These are phyloP conservation scores for Exophiala oligosperma DNA, from an alignment of 2,329 filamentous ascomycete genomes.

Conservation along the genomic window DNA sequence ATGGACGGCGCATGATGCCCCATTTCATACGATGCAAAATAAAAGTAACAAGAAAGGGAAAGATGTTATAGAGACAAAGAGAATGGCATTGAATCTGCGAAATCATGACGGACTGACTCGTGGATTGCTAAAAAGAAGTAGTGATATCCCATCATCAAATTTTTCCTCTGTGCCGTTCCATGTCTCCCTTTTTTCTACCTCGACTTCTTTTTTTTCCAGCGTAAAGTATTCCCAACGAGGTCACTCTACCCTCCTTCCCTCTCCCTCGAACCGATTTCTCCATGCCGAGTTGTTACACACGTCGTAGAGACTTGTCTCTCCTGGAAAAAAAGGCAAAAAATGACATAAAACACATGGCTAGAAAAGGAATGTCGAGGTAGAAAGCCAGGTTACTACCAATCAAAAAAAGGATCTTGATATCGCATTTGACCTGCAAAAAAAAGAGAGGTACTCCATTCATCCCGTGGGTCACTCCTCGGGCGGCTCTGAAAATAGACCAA, in stretches of 20 bases:
- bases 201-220: background rate
- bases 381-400: background rate
- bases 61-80: background rate
- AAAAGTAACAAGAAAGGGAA: background rate
- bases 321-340: background rate
- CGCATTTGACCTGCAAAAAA: background rate
- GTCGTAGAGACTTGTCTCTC: background rate
- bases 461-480: conserved; percentile 55
- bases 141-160: background rate
- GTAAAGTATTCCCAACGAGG: background rate
- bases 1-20: too few species aligned
- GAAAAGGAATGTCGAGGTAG: conserved; percentile 2
- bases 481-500: conserved; percentile 70
- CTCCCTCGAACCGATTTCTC: background rate
- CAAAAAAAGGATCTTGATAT: background rate
- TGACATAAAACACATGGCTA: background rate
- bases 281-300: background rate
- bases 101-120: background rate
- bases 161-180: background rate
- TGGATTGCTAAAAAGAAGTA: background rate
- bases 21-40: too few species aligned
- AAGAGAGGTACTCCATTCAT: background rate
- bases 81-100: too few species aligned
- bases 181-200: background rate
- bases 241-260: background rate